Evolutionary conservation across 2,329 filamentous ascomycete species (phyloP), one percentile per base, ranked within the genome.

Genomic region (Colletotrichum neosansevieriae): DNA sequence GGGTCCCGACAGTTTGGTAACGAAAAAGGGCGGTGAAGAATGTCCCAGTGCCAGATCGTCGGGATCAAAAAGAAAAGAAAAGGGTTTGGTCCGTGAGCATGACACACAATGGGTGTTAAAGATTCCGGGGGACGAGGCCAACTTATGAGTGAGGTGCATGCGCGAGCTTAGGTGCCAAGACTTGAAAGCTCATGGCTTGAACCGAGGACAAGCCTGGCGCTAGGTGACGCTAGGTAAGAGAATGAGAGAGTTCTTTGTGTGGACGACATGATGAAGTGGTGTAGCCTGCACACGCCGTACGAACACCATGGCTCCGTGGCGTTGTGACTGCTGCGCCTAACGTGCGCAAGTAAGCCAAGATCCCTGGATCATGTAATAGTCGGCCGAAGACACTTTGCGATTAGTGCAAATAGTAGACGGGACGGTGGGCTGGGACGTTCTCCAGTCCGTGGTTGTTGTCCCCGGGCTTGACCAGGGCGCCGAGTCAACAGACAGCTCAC

Each of bases 1-100:
- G 17, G 65, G 5, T 56, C 54, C 65, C 65, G 65, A 29, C 54
- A 38, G 54, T 32, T 50, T 56, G 65, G 61, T 65, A 65, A 32
- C 45, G 51, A 24, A 42, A 42, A 34, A 38, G 51, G 21, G 29
- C 47, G 40, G 19, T 32, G 36, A 56, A 45, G 29, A 56, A 45
- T 36, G 21, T 40, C 32, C 49, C 61, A 38, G 47, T 32, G 3
- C 65, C 61, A 53, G 32, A 54, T 40, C 24, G 54, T 68, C 65
- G 61, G 65, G 32, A 17, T 32, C 19, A 32, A 36, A n/a, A 45
- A 34, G 49, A 29, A 51, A 51, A 51, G 12, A 51, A 21, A 34
- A 47, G 5, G 15, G 9, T 42, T 45, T 24, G 24, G 56, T 24
- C 56, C 15, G 45, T 44, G 56, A 38, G 36, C 36, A 12, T 6